phyloP scores from a whole-genome alignment of 176 grass and related monocot genomes.

The maize (Zea mays) region Zm-B73-REFERENCE-NAM-5.0 NC_050096.1:200627501-200628000 shows the following conservation, averaged over 20 bases:
- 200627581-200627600: background rate
- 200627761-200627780: conserved; percentile 37
- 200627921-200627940: conserved; percentile 1
- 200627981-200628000: conserved; percentile 17
- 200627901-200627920: conserved; percentile 21
- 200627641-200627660: conserved; percentile 94
- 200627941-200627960: background rate
- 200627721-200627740: conserved; percentile 50
- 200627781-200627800: conserved; percentile 40
- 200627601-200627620: background rate
- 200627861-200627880: conserved; percentile 43
- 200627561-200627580: background rate
- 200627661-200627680: conserved; percentile 75
- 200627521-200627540: background rate
- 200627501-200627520: background rate
- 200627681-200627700: conserved; percentile 55
- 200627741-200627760: conserved; percentile 56
- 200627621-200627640: conserved; percentile 80
- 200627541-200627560: background rate
- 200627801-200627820: conserved; percentile 66
- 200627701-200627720: conserved; percentile 39
- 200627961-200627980: background rate
- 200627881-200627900: background rate
- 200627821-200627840: conserved; percentile 52
- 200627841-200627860: conserved; percentile 33